Percentiles rank a stretch among this genome's conserved stretches.
Conservation (phyloP, 116 monocot genomes). For the Phalaenopsis hybrid region DNA sequence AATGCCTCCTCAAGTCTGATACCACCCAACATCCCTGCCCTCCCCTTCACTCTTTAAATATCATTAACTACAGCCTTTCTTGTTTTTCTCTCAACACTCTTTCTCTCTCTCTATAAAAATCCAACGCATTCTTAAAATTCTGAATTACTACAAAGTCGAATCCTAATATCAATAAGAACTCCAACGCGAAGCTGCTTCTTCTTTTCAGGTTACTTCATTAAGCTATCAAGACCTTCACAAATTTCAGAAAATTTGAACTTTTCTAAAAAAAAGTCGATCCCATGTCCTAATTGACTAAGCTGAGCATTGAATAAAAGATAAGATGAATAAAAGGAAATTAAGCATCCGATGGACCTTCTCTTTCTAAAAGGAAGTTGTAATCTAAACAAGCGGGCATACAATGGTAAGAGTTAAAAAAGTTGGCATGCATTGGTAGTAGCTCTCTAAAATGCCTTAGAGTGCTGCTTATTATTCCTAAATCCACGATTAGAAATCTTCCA, state of each 20-base stretch:
- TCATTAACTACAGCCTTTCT: too few relatives aligned
- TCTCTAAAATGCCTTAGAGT: neutral
- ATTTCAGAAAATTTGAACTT: neutral
- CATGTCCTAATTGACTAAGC: neutral
- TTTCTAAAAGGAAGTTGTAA: neutral
- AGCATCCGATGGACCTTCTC: neutral
- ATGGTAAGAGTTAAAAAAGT: neutral
- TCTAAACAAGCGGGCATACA: neutral
- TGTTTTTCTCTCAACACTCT: too few relatives aligned
- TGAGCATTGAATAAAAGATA: neutral
- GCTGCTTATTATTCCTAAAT: neutral
- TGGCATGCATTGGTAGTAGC: neutral
- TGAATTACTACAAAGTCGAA: too few relatives aligned
- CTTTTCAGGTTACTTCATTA: neutral
- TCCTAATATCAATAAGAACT: too few relatives aligned
- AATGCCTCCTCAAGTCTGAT: too few relatives aligned
- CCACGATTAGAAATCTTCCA: neutral
- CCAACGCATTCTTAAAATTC: too few relatives aligned
- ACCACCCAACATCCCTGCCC: too few relatives aligned
- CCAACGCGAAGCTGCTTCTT: too few relatives aligned
- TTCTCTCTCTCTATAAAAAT: too few relatives aligned
- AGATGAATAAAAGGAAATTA: neutral
- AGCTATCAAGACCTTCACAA: neutral
- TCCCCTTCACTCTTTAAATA: too few relatives aligned
- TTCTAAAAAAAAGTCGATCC: neutral